Percentiles rank a stretch among this genome's conserved stretches.
Conservation (phyloP, 768 basidiomycete genomes). For the Hortiboletus flavorubellus region DNA sequence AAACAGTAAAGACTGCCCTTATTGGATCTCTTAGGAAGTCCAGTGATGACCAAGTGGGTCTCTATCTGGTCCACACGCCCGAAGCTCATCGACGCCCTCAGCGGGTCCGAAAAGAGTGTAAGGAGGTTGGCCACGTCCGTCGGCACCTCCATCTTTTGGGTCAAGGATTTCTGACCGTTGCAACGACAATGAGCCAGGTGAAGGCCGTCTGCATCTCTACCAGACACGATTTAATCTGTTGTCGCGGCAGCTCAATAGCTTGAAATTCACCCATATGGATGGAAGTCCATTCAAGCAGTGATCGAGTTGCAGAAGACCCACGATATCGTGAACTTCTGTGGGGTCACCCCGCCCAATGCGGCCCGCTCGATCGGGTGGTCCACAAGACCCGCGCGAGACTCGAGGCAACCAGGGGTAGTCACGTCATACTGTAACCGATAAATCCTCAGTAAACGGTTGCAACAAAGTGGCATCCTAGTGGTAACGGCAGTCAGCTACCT, state of each 20-base stretch:
- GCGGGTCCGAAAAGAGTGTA: not conserved
- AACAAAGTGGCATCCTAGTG: conserved; percentile 1
- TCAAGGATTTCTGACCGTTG: conserved; percentile 1
- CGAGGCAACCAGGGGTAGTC: not conserved
- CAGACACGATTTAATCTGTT: not conserved
- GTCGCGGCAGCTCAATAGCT: not conserved
- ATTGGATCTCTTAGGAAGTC: not conserved
- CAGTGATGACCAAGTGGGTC: not conserved
- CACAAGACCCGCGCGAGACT: not conserved
- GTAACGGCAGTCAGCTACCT: not conserved
- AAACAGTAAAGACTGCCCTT: not conserved
- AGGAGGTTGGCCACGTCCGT: conserved; percentile 2
- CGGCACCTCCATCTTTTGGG: not conserved
- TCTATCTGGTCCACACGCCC: not conserved
- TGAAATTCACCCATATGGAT: conserved; percentile 2
- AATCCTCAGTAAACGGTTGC: not conserved
- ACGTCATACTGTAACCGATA: not conserved
- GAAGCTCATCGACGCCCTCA: not conserved
- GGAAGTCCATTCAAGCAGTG: conserved; percentile 2
- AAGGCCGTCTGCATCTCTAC: not conserved
- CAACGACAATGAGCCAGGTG: not conserved
- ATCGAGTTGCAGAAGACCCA: not conserved
- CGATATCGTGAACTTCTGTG: not conserved
- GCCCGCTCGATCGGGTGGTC: not conserved
- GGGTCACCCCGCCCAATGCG: not conserved